Evolutionary conservation across 164 flowering plant species (phyloP), one percentile per base, ranked within the genome.

Genomic region (Berberis thunbergii): DNA sequence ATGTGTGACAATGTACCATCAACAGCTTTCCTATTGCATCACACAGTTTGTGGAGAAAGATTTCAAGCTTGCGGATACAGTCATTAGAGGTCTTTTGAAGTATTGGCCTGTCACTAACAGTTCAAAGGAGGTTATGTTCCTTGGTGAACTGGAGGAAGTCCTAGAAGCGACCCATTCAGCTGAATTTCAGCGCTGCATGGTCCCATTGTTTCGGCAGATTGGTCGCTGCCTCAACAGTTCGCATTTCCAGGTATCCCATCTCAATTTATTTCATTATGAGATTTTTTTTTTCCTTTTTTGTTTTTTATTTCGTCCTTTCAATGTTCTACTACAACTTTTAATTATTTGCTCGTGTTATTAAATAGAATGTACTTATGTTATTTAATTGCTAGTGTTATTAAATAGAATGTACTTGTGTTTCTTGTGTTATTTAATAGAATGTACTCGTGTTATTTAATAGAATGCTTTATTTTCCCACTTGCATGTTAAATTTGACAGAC

Each of bases 21-120:
- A 85, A 64, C 96, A 89, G 57, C 85, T 89, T 63, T 83, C 92
- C 7, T 89, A 86, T 72, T 89, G 91, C 67, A 82, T 89, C 48
- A 80, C 80, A 60, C 96, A 86, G 75, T 86, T 88, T 72, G 90
- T 88, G 61, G 96, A 88, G 76, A 88, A 86, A 64, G 96, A 89
- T 64, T 72, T 75, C 64, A 89, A 86, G 78, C 78, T 89, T 26
- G 86, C 90, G 7, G 96, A 89, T 68, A 81, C 84, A 6, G 96
- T 89, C 41, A 86, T 89, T 64, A 79, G 85, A 61, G 93, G 96
- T 52, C 81, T 89, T 43, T 63, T 89, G 69, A 89, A 84, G 76
- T 89, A 83, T 70, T 89, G 96, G 96, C 96, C 96, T 1, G 38
- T 86, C 49, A 89, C 87, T 45, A 89, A 86, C 71, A 85, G 87